Conservation (phyloP, 768 basidiomycete species). For the Hirschioporus abietinus region DNA sequence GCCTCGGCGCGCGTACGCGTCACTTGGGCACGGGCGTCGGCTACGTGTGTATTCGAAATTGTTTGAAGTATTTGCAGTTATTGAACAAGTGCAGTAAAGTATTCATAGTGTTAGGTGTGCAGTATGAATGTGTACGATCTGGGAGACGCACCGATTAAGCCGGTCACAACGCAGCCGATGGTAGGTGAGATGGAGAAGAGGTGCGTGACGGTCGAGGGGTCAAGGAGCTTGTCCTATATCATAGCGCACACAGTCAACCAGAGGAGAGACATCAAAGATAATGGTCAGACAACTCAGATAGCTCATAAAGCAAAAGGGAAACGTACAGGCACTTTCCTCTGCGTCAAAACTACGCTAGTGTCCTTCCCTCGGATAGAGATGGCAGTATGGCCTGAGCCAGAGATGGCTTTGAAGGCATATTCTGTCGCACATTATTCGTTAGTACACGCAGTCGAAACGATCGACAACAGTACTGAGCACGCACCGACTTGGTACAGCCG, state of each 20-base stretch:
- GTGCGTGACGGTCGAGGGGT: conserved; percentile 91
- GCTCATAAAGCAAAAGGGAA: conserved; percentile 5
- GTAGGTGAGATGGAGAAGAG: conserved; percentile 93
- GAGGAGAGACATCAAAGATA: neutral
- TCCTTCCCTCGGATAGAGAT: conserved; percentile 92
- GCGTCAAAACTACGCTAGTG: conserved; percentile 92
- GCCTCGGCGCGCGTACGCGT: conserved; percentile 83
- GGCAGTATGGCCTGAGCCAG: conserved; percentile 92
- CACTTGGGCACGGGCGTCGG: conserved; percentile 91
- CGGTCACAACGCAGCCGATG: conserved; percentile 98
- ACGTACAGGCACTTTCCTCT: conserved; percentile 96
- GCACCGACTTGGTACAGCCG: conserved; percentile 97
- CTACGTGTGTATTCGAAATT: conserved; percentile 32
- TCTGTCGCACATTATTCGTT: conserved; percentile 40
- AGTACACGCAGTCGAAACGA: neutral
- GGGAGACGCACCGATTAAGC: conserved; percentile 71
- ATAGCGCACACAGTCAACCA: neutral
- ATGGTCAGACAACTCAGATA: neutral
- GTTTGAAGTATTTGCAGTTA: neutral
- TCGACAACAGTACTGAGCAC: conserved; percentile 22
- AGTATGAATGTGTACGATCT: neutral
- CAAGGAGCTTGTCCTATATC: conserved; percentile 92
- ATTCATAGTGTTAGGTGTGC: conserved; percentile 2
- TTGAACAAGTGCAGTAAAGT: neutral
- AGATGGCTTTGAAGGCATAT: conserved; percentile 99